phyloP scores from a whole-genome alignment of 345 rosid species.

The Eucalyptus sideroxylon region DNA sequence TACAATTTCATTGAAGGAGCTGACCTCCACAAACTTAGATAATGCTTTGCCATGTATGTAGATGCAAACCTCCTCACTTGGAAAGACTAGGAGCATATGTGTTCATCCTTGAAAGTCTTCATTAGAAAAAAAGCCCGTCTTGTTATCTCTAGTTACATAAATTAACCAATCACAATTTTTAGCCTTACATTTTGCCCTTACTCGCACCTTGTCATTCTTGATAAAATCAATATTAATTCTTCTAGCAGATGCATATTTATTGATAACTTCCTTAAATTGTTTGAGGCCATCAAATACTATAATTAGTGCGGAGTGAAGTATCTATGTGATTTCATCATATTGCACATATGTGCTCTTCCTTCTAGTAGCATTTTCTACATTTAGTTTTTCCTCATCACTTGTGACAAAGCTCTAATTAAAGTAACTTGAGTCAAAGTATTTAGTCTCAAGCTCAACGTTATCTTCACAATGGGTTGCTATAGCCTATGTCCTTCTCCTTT shows the following conservation, averaged over 20 bases:
- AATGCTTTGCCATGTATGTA: neutral
- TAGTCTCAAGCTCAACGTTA: too few relatives aligned
- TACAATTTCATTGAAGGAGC: neutral
- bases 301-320: neutral
- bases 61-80: neutral
- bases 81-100: neutral
- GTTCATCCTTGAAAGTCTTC: neutral
- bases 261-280: neutral
- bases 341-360: neutral
- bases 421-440: too few relatives aligned
- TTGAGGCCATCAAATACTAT: neutral
- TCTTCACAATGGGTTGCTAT: too few relatives aligned
- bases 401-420: neutral
- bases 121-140: neutral
- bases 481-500: too few relatives aligned
- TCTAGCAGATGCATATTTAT: neutral
- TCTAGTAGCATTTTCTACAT: neutral
- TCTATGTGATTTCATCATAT: neutral
- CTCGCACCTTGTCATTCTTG: neutral
- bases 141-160: neutral
- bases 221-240: neutral
- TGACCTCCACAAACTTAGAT: neutral
- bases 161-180: neutral
- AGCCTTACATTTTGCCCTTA: neutral
- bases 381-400: neutral